These are phyloP conservation scores for Neofusicoccum parvum DNA, from an alignment of 2,329 filamentous ascomycete genomes.

Conservation along the genomic window DNA sequence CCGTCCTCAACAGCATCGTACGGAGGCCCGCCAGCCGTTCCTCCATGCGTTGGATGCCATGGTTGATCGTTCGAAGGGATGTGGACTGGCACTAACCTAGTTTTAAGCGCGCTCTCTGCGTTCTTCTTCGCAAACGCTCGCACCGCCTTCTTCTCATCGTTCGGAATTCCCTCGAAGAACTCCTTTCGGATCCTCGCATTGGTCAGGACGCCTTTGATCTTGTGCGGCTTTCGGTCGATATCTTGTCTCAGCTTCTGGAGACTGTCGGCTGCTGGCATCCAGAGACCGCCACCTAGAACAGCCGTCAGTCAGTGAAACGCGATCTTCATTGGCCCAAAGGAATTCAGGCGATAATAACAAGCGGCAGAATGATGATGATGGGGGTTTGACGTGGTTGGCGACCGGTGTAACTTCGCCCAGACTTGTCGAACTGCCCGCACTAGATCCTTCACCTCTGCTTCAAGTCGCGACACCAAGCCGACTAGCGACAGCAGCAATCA, in stretches of 20 bases:
- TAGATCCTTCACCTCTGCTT: not conserved
- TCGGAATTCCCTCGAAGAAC: slow-evolving; percentile 63
- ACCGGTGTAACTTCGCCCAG: not conserved
- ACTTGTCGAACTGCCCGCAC: not conserved
- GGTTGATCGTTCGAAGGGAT: slow-evolving; percentile 1
- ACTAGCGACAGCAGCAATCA: not conserved
- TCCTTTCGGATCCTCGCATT: slow-evolving; percentile 62
- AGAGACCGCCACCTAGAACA: slow-evolving; percentile 72
- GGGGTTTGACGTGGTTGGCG: slow-evolving; percentile 1
- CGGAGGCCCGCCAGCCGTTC: not conserved
- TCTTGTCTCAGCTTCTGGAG: slow-evolving; percentile 69
- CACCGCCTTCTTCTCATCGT: slow-evolving; percentile 62
- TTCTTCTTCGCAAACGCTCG: slow-evolving; percentile 71
- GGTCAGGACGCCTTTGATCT: slow-evolving; percentile 69
- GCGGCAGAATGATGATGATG: not conserved
- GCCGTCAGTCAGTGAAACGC: slow-evolving; percentile 6
- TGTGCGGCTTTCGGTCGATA: slow-evolving; percentile 72
- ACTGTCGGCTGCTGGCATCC: slow-evolving; percentile 72
- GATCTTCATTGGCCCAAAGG: not conserved
- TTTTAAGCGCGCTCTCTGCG: slow-evolving; percentile 76
- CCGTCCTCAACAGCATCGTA: not conserved
- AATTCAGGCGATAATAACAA: not conserved
- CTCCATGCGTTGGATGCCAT: not conserved
- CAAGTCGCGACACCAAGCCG: not conserved
- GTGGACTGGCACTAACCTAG: slow-evolving; percentile 62